These are phyloP conservation scores for Fagus crenata DNA, from an alignment of 306 rosid species.

Conservation along the genomic window DNA sequence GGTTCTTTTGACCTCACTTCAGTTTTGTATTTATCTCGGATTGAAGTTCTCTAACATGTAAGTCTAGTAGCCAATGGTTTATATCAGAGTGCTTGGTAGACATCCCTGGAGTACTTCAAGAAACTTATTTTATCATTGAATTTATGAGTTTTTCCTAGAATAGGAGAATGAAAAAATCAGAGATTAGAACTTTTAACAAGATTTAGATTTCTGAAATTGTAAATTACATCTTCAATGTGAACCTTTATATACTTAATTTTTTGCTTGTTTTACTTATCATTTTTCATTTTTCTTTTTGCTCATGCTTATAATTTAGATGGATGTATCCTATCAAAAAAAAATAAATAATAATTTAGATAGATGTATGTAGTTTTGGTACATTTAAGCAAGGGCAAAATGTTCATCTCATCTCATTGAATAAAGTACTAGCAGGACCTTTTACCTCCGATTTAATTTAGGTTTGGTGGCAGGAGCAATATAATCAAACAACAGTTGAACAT, in stretches of 20 bases:
- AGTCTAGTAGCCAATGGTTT: too few species aligned
- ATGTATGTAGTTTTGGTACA: slow-evolving; percentile 10
- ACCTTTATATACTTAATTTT: not conserved
- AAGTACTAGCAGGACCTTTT: slow-evolving; percentile 3
- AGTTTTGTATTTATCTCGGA: too few species aligned
- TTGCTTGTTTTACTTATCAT: not conserved
- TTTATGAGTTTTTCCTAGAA: not conserved
- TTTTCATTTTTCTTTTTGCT: not conserved
- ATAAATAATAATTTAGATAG: not conserved
- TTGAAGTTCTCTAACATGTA: too few species aligned
- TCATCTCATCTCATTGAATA: slow-evolving; percentile 1
- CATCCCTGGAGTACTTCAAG: not conserved
- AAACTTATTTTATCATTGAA: not conserved
- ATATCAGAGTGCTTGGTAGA: too few species aligned
- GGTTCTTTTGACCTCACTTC: too few species aligned
- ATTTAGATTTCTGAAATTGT: not conserved
- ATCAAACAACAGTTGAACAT: slow-evolving; percentile 28
- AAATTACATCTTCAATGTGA: not conserved
- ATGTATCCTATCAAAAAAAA: not conserved
- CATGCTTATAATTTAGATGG: slow-evolving; percentile 3
- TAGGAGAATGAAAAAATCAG: not conserved
- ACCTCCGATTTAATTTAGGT: slow-evolving; percentile 16
- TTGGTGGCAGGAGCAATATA: slow-evolving; percentile 45
- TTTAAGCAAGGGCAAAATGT: slow-evolving; percentile 6
- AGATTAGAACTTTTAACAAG: not conserved